Evolutionary conservation across 2,329 filamentous ascomycete species (phyloP).

Genomic region (Gnomoniopsis sp.): DNA sequence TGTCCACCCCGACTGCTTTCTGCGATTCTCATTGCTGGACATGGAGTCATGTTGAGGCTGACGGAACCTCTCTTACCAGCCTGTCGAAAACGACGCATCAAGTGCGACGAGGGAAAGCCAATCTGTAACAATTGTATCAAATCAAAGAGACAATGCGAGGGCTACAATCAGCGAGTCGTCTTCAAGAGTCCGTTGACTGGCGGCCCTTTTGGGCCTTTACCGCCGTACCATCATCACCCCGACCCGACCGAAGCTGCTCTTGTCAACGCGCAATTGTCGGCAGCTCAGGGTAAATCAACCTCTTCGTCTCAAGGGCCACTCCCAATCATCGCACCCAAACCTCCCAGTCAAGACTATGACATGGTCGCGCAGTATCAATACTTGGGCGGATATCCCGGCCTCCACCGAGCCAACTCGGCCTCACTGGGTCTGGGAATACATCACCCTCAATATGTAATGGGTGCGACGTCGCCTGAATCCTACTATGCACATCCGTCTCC

Average conservation of each 20-base stretch:
- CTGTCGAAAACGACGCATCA: conserved; percentile 91
- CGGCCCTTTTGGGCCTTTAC: conserved; percentile 41
- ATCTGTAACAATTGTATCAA: conserved; percentile 83
- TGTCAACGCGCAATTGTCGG: conserved; percentile 40
- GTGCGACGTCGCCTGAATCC: conserved; percentile 7
- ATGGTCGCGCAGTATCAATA: conserved; percentile 27
- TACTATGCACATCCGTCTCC: conserved; percentile 1
- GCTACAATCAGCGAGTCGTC: conserved; percentile 75
- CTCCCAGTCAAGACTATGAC: conserved; percentile 35
- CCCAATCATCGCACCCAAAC: conserved; percentile 51
- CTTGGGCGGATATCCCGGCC: conserved; percentile 30
- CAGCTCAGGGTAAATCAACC: conserved; percentile 35
- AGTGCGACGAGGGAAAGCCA: conserved; percentile 88
- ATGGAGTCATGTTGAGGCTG: background rate
- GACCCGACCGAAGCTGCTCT: conserved; percentile 44
- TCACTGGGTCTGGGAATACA: conserved; percentile 16
- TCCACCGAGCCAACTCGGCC: conserved; percentile 18
- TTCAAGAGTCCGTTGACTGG: conserved; percentile 71
- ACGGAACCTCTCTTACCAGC: conserved; percentile 46
- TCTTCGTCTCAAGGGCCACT: conserved; percentile 34
- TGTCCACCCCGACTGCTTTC: conserved; percentile 20
- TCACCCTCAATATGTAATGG: conserved; percentile 15
- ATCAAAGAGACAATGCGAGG: conserved; percentile 79
- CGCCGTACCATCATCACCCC: conserved; percentile 34
- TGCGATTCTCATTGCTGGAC: background rate